Base-by-base conservation (phyloP, 1,139 yeast genomes). In the Kurtzmaniella quercitrusa region DNA sequence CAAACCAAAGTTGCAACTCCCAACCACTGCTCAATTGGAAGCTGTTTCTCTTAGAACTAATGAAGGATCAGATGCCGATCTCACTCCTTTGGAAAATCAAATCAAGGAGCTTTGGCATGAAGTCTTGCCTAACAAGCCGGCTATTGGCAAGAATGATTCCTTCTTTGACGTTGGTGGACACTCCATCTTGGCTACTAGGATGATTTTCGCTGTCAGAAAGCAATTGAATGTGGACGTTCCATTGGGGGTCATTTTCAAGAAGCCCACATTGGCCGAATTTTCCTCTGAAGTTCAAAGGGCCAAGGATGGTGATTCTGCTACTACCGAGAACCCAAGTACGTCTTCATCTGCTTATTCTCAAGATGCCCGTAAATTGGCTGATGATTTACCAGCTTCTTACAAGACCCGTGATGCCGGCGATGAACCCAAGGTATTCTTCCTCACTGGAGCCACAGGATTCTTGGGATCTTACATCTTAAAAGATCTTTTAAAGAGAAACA, bases 111-210 rank as follows among this genome's bases (percentile, higher is more conserved):
- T 93, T 46, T 94, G 98, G 98, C 66, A 85, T 41, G 79, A 78
- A 27, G 85, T 93, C 10, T 75, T 94, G 52, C 98, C 98, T 36
- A 85, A 82, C 51, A 78, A 81, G 51, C 96, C 98, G 9, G 83
- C 93, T 1, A 78, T 90, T 43, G 75, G 83, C 33, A 85, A 85
- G 38, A 75, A 77, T 3, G 98, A 94, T 60, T 87, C 95, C 2
- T 94, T 94, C 78, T 94, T 94, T 58, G 99, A 94, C 59, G 71
- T 94, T 47, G 99, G 99, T 46, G 99, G 99, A 3, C 98, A 94
- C 64, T 91, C 98, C 0, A 91, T 94, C 55, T 73, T 93, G 52
- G 98, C 98, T 10, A 94, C 99, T 0, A 79, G 95, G 62, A 90
- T 94, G 97, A 93, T 93, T 51, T 93, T 93, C 57, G 93, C 87